A percentile compares a stretch with the other conserved stretches of the same genome.
phyloP scores from a whole-genome alignment of 108 stramenopile species.

The Skeletonema marinoi region DNA sequence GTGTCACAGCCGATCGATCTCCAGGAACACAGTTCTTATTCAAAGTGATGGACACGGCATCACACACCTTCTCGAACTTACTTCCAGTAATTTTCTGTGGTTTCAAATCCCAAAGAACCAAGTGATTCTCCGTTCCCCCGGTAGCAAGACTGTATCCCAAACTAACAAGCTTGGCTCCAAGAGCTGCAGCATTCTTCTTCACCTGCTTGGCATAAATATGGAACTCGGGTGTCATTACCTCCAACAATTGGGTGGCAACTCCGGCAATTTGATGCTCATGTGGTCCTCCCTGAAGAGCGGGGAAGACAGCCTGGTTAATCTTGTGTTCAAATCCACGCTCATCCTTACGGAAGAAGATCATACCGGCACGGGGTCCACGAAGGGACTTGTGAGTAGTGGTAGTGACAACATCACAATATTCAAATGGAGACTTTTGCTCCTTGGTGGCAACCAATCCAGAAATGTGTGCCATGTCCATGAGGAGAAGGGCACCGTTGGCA shows the following conservation, averaged over 20 bases:
- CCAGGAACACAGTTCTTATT: slow-evolving; percentile 99
- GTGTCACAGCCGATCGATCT: slow-evolving; percentile 97
- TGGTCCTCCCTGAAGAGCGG: slow-evolving; percentile 99
- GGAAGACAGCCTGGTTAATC: slow-evolving; percentile 99
- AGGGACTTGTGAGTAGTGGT: slow-evolving; percentile 99
- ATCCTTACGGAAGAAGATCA: slow-evolving; percentile 99
- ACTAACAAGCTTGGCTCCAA: slow-evolving; percentile 82
- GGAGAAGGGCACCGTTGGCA: slow-evolving; percentile 95
- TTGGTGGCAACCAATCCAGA: slow-evolving; percentile 97
- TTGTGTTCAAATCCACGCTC: slow-evolving; percentile 92
- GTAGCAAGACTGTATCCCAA: slow-evolving; percentile 96
- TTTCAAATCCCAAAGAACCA: slow-evolving; percentile 98
- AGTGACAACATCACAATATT: slow-evolving; percentile 97
- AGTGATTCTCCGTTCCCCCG: slow-evolving; percentile 99
- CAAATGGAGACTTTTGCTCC: slow-evolving; percentile 93
- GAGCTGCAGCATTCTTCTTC: slow-evolving; percentile 91
- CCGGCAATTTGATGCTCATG: slow-evolving; percentile 99
- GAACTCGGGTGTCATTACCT: slow-evolving; percentile 96
- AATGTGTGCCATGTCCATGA: slow-evolving; percentile 99
- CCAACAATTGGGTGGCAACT: slow-evolving; percentile 98
- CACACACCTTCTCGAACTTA: slow-evolving; percentile 99
- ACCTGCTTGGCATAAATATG: slow-evolving; percentile 94
- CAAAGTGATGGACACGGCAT: slow-evolving; percentile 96
- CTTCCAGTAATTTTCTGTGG: slow-evolving; percentile 94
- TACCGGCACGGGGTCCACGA: slow-evolving; percentile 98